Evolutionary conservation across 345 rosid species (phyloP).

Genomic region (Brassica nigra): DNA sequence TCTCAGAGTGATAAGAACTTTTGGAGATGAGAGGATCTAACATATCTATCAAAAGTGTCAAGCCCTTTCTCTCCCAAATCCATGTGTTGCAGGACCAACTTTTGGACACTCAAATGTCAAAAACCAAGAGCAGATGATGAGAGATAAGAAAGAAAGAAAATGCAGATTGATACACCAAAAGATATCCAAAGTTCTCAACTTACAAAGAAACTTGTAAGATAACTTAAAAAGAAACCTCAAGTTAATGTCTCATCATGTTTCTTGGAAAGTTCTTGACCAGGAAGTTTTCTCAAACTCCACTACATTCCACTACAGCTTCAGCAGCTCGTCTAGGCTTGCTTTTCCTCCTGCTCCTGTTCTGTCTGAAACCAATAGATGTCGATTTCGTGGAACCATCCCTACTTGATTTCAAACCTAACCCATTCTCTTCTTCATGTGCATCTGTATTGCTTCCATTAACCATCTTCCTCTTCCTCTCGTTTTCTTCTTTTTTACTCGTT

Average conservation of each 20-base stretch:
- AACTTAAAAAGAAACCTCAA: slow-evolving; percentile 1
- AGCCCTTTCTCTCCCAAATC: slow-evolving; percentile 1
- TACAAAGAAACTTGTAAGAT: slow-evolving; percentile 15
- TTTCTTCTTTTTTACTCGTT: slow-evolving; percentile 46
- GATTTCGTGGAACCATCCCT: neutral
- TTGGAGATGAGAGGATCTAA: slow-evolving; percentile 10
- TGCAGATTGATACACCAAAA: slow-evolving; percentile 16
- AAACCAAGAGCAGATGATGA: slow-evolving; percentile 11
- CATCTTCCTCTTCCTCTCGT: slow-evolving; percentile 61
- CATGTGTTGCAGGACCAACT: neutral
- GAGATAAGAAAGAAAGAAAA: neutral
- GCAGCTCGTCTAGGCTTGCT: slow-evolving; percentile 81
- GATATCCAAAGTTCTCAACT: slow-evolving; percentile 4
- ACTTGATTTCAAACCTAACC: slow-evolving; percentile 42
- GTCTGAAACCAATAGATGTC: slow-evolving; percentile 52
- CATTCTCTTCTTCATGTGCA: slow-evolving; percentile 55
- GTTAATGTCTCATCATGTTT: neutral
- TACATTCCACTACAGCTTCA: slow-evolving; percentile 75
- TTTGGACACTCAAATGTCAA: neutral
- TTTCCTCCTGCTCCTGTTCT: slow-evolving; percentile 67
- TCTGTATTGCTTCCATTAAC: slow-evolving; percentile 41
- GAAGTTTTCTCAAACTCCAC: slow-evolving; percentile 39
- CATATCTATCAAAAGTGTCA: neutral
- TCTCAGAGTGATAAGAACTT: neutral
- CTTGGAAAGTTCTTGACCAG: slow-evolving; percentile 5